Conservation (phyloP, 208 protist genomes). For the Balamuthia mandrillaris region DNA sequence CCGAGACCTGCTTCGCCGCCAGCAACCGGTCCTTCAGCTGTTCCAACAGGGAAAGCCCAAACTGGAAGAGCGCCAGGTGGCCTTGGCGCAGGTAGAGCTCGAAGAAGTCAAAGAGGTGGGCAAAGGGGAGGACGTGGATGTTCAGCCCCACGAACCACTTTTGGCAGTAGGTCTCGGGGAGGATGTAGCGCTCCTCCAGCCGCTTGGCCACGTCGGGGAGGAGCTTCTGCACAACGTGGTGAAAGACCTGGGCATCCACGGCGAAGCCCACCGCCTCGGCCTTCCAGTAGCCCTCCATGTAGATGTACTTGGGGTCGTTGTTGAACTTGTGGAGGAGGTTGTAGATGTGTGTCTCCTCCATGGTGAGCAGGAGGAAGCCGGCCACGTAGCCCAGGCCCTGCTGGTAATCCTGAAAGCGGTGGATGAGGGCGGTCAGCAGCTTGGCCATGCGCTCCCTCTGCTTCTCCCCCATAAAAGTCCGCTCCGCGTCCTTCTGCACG, state of each 20-base stretch:
- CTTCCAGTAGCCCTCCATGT: slow-evolving; percentile 13
- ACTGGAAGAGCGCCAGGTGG: not conserved
- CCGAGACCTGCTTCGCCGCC: not conserved
- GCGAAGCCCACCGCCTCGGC: not conserved
- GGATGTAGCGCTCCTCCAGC: slow-evolving; percentile 4
- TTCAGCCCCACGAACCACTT: slow-evolving; percentile 5
- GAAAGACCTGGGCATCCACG: not conserved
- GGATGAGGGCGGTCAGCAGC: not conserved
- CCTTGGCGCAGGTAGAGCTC: not conserved
- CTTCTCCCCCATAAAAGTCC: not conserved
- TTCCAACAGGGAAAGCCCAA: not conserved
- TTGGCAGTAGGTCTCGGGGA: slow-evolving; percentile 10
- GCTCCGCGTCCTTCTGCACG: not conserved
- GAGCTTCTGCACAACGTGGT: not conserved
- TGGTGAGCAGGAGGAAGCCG: not conserved
- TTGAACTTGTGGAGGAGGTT: not conserved
- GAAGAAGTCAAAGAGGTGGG: not conserved
- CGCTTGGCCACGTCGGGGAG: not conserved
- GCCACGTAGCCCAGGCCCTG: not conserved
- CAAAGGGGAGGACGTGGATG: slow-evolving; percentile 2
- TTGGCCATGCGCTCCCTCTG: not conserved
- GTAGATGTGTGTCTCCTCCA: not conserved
- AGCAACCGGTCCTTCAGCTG: not conserved
- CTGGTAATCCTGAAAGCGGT: not conserved
- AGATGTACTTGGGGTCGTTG: too few relatives aligned